These are phyloP conservation scores for Plasmodium yoelii DNA, from an alignment of 169 alveolate species.

Conservation along the genomic window DNA sequence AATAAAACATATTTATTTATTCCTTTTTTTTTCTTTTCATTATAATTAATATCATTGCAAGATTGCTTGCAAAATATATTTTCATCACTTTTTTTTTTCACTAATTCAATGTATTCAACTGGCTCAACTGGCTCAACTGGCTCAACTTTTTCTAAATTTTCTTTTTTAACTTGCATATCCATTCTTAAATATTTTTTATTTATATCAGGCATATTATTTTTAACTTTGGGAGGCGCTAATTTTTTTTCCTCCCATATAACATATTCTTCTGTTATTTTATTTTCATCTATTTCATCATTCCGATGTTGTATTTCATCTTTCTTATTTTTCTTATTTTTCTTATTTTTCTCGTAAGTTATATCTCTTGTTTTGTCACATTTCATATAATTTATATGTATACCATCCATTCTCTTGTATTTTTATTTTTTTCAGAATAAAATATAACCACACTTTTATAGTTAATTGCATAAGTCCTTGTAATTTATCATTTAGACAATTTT, in stretches of 20 bases:
- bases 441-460: neutral
- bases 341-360: neutral
- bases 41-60: neutral
- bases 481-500: no score
- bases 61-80: no score
- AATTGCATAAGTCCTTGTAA: neutral
- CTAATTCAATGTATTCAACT: conserved; percentile 22
- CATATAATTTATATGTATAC: neutral
- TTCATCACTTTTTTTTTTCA: conserved; percentile 6
- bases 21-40: conserved; percentile 1
- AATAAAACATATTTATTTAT: neutral
- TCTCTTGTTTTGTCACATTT: neutral
- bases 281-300: neutral
- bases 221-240: neutral
- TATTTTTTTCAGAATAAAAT: neutral
- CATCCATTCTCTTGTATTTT: neutral
- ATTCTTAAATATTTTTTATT: no score
- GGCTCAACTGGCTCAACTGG: conserved; percentile 17
- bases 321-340: neutral
- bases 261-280: neutral
- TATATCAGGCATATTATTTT: neutral
- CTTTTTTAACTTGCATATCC: conserved; percentile 1
- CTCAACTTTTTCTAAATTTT: conserved; percentile 23
- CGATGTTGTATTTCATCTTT: neutral
- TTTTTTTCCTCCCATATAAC: neutral